phyloP scores from a whole-genome alignment of 1,284 basidiomycete genomes.

The Leccinum subrobustum region DNA sequence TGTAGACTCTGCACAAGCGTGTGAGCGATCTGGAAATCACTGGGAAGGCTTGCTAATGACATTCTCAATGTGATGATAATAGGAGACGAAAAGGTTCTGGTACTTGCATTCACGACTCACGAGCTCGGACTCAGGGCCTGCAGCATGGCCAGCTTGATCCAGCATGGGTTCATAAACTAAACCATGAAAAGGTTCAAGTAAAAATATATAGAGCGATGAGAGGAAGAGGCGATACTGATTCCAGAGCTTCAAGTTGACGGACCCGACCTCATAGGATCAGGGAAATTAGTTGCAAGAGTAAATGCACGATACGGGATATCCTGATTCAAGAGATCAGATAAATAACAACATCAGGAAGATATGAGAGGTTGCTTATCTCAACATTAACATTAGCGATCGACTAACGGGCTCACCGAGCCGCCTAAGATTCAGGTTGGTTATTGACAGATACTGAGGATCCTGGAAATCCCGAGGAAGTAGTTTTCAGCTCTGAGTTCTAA shows the following conservation, averaged over 20 bases:
- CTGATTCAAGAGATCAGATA: background rate
- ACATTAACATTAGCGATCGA: slow-evolving; percentile 4
- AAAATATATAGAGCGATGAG: background rate
- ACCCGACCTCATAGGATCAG: slow-evolving; percentile 61
- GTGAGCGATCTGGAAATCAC: slow-evolving; percentile 69
- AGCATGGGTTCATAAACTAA: slow-evolving; percentile 72
- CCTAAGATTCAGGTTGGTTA: slow-evolving; percentile 42
- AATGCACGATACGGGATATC: background rate
- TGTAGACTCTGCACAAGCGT: slow-evolving; percentile 46
- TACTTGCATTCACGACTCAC: slow-evolving; percentile 72
- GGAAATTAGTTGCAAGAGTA: background rate
- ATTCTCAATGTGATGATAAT: background rate
- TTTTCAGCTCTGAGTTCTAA: background rate
- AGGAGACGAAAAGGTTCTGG: background rate
- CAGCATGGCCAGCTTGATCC: slow-evolving; percentile 76
- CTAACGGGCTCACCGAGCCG: slow-evolving; percentile 86
- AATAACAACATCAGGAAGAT: slow-evolving; percentile 7
- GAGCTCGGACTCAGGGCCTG: slow-evolving; percentile 54
- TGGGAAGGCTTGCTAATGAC: slow-evolving; percentile 56
- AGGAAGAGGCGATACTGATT: slow-evolving; percentile 30
- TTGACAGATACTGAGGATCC: slow-evolving; percentile 51
- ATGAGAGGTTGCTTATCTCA: background rate
- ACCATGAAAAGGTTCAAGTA: background rate
- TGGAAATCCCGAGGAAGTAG: slow-evolving; percentile 65
- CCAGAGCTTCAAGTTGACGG: slow-evolving; percentile 57